These are phyloP conservation scores for Vanrija humicola DNA, from an alignment of 1,284 basidiomycete genomes.

Conservation along the genomic window DNA sequence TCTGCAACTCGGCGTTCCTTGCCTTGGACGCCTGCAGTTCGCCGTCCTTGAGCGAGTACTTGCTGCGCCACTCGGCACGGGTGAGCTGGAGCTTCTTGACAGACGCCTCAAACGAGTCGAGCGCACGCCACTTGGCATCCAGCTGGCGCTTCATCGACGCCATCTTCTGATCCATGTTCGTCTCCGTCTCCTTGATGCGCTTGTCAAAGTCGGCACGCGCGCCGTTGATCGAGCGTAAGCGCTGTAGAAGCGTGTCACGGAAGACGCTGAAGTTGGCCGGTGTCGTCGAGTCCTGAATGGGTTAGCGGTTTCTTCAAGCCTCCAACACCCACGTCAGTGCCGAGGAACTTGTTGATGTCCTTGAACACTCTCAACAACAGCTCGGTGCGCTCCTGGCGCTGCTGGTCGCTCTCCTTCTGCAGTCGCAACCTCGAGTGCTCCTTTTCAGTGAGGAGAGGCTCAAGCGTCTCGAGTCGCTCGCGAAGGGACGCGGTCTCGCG, in stretches of 20 bases:
- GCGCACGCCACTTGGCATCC: conserved; percentile 81
- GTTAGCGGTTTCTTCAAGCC: neutral
- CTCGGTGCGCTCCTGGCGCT: conserved; percentile 87
- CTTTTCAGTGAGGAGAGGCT: conserved; percentile 76
- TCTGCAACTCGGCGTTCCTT: conserved; percentile 68
- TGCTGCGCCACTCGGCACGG: conserved; percentile 80
- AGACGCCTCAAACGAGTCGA: conserved; percentile 87
- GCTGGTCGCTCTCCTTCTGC: conserved; percentile 79
- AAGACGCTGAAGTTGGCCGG: conserved; percentile 83
- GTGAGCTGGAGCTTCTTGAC: conserved; percentile 79
- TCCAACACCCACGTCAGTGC: conserved; percentile 56
- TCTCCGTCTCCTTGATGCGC: conserved; percentile 75
- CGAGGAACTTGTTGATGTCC: conserved; percentile 90
- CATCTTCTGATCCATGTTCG: conserved; percentile 42
- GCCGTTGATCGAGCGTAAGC: conserved; percentile 75
- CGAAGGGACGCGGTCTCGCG: conserved; percentile 60
- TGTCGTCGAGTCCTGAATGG: conserved; percentile 39
- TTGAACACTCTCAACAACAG: conserved; percentile 87
- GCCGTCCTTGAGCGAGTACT: conserved; percentile 74
- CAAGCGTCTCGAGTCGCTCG: conserved; percentile 66
- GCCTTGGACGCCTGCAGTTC: conserved; percentile 83
- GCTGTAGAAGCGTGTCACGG: conserved; percentile 78
- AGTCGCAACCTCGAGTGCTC: conserved; percentile 67
- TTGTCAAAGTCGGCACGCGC: conserved; percentile 84
- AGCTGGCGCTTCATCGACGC: conserved; percentile 77